These are phyloP conservation scores for Pseudocercospora musae DNA, from an alignment of 2,329 filamentous ascomycete genomes.

Conservation along the genomic window DNA sequence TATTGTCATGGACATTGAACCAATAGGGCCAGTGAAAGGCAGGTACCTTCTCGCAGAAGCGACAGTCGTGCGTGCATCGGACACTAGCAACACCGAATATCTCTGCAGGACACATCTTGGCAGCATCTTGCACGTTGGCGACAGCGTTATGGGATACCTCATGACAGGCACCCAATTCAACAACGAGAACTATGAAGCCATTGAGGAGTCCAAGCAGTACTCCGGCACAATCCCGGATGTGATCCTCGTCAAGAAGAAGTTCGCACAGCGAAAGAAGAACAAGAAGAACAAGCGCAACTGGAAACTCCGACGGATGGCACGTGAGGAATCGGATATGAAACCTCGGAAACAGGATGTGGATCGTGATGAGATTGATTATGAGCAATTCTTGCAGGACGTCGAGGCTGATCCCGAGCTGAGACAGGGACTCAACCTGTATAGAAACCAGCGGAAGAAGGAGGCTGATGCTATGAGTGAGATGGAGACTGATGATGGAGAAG, in stretches of 20 bases:
- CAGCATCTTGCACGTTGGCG: constrained; percentile 77
- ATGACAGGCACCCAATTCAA: constrained; percentile 90
- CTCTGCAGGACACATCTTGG: constrained; percentile 89
- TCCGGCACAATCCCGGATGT: constrained; percentile 82
- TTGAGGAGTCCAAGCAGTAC: constrained; percentile 75
- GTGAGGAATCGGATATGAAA: constrained; percentile 82
- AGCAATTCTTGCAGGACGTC: constrained; percentile 94
- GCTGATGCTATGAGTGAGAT: constrained; percentile 66
- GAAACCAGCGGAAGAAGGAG: constrained; percentile 55
- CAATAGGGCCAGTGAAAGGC: constrained; percentile 69
- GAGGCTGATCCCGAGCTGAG: constrained; percentile 92
- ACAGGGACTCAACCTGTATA: constrained; percentile 81
- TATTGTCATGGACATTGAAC: constrained; percentile 90
- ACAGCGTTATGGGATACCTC: constrained; percentile 93
- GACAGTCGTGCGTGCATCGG: constrained; percentile 80
- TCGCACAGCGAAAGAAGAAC: constrained; percentile 78
- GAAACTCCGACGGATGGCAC: constrained; percentile 90
- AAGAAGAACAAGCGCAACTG: constrained; percentile 63
- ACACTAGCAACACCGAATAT: constrained; percentile 82
- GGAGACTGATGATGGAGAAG: constrained; percentile 49
- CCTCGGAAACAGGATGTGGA: constrained; percentile 86
- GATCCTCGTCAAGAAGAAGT: constrained; percentile 94
- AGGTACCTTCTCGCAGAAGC: constrained; percentile 82
- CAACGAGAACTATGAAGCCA: constrained; percentile 75
- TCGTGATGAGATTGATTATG: constrained; percentile 87